Base-by-base conservation (phyloP, 345 rosid species). In the Rhodomyrtus tomentosa region DNA sequence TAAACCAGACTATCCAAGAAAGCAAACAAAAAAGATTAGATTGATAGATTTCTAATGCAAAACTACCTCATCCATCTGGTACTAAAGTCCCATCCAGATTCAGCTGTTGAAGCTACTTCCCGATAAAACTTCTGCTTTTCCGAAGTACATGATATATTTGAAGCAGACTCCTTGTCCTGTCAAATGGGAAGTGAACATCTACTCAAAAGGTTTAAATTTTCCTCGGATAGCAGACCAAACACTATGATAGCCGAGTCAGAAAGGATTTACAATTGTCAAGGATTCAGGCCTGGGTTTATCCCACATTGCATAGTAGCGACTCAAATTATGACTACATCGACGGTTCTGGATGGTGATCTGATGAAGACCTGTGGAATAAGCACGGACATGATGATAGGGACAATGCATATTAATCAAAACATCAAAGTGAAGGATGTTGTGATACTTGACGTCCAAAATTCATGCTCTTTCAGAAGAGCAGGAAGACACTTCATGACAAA, bases 31-130 rank as follows among this genome's bases (percentile, higher is more conserved):
- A 68, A 8, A 45, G 42, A 68, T 80, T 56, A 18, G 24, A 36
- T 45, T 4, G 45, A 81, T 24, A 20, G 59, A 51, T 11, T 18
- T 12, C 56, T 0, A n/a, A 22, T 0, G 38, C 38, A 51, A 52
- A 25, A 83, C 52, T 83, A 93, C 98, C 98, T 96, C 99, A 96
- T 96, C 99, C 99, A 98, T 88, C 98, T 91, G 36, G 95, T 88
- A 89, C 97, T 93, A 86, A 98, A 98, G 89, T 96, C 99, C 90
- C 93, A 93, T 82, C 99, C 99, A 38, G 98, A 90, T 94, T 96
- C 99, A 88, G 98, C 98, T 83, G 94, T 81, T 1, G 99, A 90
- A 42, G 99, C 99, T 82, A 96, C 0, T 76, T 96, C 93, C 36
- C 94, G 90, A 88, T 93, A 93, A 83, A 98, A 92, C 59, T 85